These are phyloP conservation scores for Schizochytrium sp. DNA, from an alignment of 108 stramenopile genomes.

Conservation along the genomic window DNA sequence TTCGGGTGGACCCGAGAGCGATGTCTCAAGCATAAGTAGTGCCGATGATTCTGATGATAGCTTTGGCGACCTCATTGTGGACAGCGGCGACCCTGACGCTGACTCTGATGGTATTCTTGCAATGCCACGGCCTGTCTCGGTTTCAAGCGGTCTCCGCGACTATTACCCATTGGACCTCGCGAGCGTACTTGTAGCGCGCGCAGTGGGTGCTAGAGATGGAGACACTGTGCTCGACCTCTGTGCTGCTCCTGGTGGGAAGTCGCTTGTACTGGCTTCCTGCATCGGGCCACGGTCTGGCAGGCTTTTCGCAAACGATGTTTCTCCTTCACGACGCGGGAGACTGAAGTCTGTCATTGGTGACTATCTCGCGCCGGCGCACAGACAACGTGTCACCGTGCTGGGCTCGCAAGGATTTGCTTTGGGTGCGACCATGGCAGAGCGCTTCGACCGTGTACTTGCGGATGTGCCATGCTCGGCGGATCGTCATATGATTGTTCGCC, in stretches of 20 bases:
- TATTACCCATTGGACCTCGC: constrained; percentile 6
- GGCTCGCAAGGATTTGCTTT: neutral
- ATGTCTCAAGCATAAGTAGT: no score
- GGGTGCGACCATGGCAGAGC: constrained; percentile 5
- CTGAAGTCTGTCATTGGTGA: neutral
- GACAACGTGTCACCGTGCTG: neutral
- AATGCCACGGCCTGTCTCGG: no score
- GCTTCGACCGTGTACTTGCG: constrained; percentile 32
- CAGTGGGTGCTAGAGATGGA: neutral
- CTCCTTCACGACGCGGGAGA: neutral
- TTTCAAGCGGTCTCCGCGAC: neutral
- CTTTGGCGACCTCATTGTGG: no score
- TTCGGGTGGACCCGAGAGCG: no score
- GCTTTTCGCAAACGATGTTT: neutral
- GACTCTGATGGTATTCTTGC: no score
- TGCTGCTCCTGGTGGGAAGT: constrained; percentile 1
- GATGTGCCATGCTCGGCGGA: constrained; percentile 14
- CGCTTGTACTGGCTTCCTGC: neutral
- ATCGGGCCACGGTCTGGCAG: neutral
- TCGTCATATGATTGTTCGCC: neutral
- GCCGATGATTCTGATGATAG: no score
- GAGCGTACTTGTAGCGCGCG: neutral
- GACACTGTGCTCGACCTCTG: neutral
- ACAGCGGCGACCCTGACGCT: no score
- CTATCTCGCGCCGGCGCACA: neutral